Percentiles rank a stretch among this genome's conserved stretches.
Evolutionary conservation across 257 asterid genomes (phyloP).

Genomic region (Ocimum tenuiflorum): DNA sequence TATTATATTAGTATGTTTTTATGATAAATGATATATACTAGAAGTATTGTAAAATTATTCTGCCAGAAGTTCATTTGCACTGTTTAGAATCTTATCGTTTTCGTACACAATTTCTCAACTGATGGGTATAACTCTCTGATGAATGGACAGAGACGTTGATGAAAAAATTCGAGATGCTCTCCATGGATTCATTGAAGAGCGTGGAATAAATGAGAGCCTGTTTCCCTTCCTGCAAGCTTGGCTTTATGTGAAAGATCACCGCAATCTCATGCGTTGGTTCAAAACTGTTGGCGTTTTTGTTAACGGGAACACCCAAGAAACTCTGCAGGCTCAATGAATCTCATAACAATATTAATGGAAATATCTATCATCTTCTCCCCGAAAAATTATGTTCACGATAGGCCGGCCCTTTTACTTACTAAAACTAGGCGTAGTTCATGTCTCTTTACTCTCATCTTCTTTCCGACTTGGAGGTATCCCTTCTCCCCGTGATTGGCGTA

Average conservation of each 20-base stretch:
- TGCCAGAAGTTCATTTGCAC: not conserved
- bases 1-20: too few species aligned
- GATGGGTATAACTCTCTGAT: not conserved
- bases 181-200: slow-evolving; percentile 60
- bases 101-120: not conserved
- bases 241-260: slow-evolving; percentile 94
- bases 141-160: slow-evolving; percentile 48
- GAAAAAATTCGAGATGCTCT: slow-evolving; percentile 66
- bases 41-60: too few species aligned
- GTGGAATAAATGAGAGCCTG: slow-evolving; percentile 71
- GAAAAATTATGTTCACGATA: not conserved
- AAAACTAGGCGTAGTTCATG: not conserved
- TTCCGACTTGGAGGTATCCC: not conserved
- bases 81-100: not conserved
- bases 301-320: slow-evolving; percentile 27
- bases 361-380: not conserved
- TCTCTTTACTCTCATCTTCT: not conserved
- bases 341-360: not conserved
- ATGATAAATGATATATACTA: too few species aligned
- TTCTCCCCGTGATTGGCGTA: not conserved
- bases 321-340: slow-evolving; percentile 20
- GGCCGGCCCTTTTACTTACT: not conserved
- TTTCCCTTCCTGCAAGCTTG: slow-evolving; percentile 93
- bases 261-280: slow-evolving; percentile 59
- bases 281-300: slow-evolving; percentile 53